Conservation (phyloP, 2,329 filamentous ascomycete genomes). For the Ceratocystis cubensis region DNA sequence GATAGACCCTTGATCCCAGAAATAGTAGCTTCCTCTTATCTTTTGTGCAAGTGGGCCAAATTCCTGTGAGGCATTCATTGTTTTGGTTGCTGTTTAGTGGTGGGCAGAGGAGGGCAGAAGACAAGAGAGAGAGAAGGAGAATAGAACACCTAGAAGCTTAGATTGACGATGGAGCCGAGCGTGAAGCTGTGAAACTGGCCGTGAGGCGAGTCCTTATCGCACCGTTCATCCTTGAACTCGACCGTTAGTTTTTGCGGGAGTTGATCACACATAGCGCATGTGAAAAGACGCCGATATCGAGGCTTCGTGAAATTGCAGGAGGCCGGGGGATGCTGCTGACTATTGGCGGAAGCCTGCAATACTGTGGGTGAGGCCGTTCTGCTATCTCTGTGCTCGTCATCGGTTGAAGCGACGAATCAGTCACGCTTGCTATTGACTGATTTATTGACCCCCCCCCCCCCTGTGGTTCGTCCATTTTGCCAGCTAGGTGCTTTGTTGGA, state of each 20-base stretch:
- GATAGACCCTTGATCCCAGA: neutral
- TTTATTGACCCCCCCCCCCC: neutral
- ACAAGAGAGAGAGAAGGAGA: no score
- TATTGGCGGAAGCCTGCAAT: neutral
- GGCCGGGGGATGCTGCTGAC: neutral
- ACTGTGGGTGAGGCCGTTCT: neutral
- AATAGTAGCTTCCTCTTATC: constrained; percentile 10
- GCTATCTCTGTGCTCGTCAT: neutral
- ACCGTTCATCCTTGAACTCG: constrained; percentile 5
- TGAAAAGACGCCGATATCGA: neutral
- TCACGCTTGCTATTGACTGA: neutral
- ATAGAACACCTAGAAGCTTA: neutral
- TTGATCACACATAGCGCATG: neutral
- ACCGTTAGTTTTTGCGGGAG: constrained; percentile 2
- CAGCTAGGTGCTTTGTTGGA: neutral
- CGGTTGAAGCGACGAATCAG: neutral
- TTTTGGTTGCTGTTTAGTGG: neutral
- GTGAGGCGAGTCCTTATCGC: neutral
- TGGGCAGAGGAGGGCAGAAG: neutral
- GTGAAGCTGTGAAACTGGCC: neutral
- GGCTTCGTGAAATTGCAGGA: neutral
- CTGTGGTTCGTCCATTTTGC: neutral
- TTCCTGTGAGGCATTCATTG: neutral
- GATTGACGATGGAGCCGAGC: neutral
- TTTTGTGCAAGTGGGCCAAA: neutral